Percentiles rank a stretch among this genome's conserved stretches.
Conservation (phyloP, 305 asterid species). For the Andrographis paniculata region DNA sequence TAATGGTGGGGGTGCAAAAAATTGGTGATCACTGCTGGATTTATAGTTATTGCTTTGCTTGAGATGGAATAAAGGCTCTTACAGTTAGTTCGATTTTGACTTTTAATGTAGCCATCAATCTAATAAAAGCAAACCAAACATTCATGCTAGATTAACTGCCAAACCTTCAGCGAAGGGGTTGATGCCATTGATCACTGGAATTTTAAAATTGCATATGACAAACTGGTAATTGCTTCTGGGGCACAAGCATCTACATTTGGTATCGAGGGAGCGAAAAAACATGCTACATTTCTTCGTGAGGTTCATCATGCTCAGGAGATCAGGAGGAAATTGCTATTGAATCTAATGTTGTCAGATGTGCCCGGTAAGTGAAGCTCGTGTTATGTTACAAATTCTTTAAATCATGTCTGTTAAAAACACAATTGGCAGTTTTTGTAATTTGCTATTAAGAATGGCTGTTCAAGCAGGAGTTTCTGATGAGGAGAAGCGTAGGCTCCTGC, state of each 20-base stretch:
- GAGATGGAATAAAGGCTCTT: no score
- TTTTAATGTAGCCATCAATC: background rate
- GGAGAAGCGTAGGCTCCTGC: constrained; percentile 81
- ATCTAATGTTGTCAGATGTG: constrained; percentile 84
- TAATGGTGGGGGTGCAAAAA: no score
- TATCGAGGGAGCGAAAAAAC: constrained; percentile 68
- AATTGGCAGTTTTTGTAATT: background rate
- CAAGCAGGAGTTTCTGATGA: constrained; percentile 75
- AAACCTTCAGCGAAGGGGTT: constrained; percentile 65
- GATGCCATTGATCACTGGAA: constrained; percentile 55
- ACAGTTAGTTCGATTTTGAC: background rate
- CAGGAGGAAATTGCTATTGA: constrained; percentile 71
- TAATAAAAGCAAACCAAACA: background rate
- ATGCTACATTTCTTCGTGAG: constrained; percentile 86
- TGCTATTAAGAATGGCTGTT: constrained; percentile 3
- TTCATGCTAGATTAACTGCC: constrained; percentile 48
- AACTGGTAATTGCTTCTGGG: constrained; percentile 79
- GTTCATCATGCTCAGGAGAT: constrained; percentile 96
- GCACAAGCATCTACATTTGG: constrained; percentile 93
- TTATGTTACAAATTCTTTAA: constrained; percentile 1
- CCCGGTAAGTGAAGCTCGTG: constrained; percentile 45
- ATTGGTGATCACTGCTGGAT: no score
- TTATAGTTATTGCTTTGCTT: no score
- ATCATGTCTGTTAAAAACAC: background rate
- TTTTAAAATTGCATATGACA: constrained; percentile 68